Conservation (phyloP, 352 stramenopile genomes). For the Pythium sp. region DNA sequence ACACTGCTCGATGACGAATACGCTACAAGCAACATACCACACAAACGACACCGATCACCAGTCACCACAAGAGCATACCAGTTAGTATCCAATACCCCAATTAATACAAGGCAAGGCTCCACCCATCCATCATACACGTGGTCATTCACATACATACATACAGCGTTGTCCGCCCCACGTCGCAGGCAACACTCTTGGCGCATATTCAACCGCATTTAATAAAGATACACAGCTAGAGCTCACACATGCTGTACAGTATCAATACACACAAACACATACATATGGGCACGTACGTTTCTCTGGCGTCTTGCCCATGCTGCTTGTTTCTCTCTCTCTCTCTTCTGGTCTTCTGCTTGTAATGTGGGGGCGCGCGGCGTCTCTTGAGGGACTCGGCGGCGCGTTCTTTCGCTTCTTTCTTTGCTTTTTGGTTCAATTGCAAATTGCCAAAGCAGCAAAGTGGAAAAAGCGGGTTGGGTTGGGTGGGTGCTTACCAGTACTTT, state of each 20-base stretch:
- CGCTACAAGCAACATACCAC: not conserved
- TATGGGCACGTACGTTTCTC: conserved; percentile 30
- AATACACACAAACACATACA: not conserved
- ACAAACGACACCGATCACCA: not conserved
- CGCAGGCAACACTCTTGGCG: not conserved
- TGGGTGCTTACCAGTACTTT: not conserved
- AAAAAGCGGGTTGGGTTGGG: not conserved
- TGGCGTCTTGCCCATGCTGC: conserved; percentile 48
- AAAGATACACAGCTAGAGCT: not conserved
- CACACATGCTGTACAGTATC: not conserved
- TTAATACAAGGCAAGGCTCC: not conserved
- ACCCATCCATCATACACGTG: not conserved
- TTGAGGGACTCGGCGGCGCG: conserved; percentile 8
- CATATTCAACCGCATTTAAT: not conserved
- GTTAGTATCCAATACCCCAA: not conserved
- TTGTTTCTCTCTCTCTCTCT: not conserved
- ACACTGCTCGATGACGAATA: conserved; percentile 9
- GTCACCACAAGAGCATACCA: not conserved
- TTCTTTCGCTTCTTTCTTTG: not conserved
- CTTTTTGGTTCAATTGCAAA: not conserved
- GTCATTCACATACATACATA: not conserved
- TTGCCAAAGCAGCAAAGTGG: not conserved
- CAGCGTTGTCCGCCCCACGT: not conserved
- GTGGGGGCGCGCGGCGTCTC: conserved; percentile 12
- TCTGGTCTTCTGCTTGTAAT: not conserved